Base-by-base conservation (phyloP, 2,329 filamentous ascomycete genomes). In the Aspergillus sojae region DNA sequence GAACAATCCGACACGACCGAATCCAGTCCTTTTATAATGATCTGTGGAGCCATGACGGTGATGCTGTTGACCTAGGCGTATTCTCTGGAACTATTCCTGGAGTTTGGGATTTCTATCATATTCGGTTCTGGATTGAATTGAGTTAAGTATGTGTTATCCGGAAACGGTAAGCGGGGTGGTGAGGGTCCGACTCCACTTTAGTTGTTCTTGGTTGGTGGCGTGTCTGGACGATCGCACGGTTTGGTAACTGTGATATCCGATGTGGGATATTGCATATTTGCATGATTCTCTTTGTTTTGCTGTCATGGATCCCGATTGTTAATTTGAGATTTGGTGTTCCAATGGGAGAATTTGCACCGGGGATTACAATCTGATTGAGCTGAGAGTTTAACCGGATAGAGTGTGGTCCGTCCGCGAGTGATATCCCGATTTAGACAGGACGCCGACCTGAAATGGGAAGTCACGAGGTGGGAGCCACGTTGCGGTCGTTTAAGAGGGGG, bases 121-220 rank as follows among this genome's bases (percentile, higher is more conserved):
- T 26, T 26, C 21, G 45, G 23, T 26, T 4, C 28, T 10, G 21
- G 10, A 7, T 19, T 43, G 39, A 30, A 59, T 59, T 45, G 57
- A 36, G 59, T 55, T 69, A 65, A 66, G 58, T 63, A 69, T 71
- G 69, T 60, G 68, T 57, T 72, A 70, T 67, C 67, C 59, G 19
- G 7, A 65, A 60, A 11, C 19, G 58, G 61, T 34, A 62, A 52
- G 48, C 48, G 48, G 48, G 23, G 26, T 6, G 6, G 12, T 34
- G 32, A 34, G 32, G 46, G 6, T 30, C 14, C 12, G 11, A 28
- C 26, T n/a, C 28, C 57, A 52, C 48, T n/a, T 28, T 12, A 9
- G 12, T 7, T n/a, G 30, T 28, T 5, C 12, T 23, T n/a, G 32
- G 14, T 19, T 36, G 28, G 23, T 23, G 14, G 23, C 30, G 55